A percentile compares a stretch with the other conserved stretches of the same genome.
These are phyloP conservation scores for Fusarium transvaalense DNA, from an alignment of 2,329 filamentous ascomycete species.

Conservation along the genomic window DNA sequence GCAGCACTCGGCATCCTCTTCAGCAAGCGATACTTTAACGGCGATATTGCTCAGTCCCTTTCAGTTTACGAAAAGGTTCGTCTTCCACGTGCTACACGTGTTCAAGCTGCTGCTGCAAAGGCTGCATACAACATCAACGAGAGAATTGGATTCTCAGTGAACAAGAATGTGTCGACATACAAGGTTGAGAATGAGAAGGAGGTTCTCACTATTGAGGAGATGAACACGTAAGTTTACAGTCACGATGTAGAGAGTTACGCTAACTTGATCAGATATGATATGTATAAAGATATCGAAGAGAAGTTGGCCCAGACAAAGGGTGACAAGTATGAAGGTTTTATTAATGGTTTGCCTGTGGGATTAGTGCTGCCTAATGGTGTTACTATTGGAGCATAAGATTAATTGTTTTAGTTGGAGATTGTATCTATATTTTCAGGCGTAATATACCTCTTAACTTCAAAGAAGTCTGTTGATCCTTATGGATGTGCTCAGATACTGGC, in stretches of 20 bases:
- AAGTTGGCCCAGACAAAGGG: conserved; percentile 55
- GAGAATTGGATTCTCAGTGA: conserved; percentile 73
- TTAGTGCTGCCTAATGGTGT: conserved; percentile 64
- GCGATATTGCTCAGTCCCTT: conserved; percentile 62
- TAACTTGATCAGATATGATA: conserved; percentile 61
- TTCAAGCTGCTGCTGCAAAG: conserved; percentile 69
- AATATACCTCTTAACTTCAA: too few species aligned
- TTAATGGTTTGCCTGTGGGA: conserved; percentile 61
- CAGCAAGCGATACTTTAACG: conserved; percentile 59
- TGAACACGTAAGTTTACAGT: conserved; percentile 67
- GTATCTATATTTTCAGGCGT: too few species aligned
- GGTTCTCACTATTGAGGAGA: conserved; percentile 76
- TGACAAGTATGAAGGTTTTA: conserved; percentile 55
- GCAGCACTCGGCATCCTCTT: conserved; percentile 74
- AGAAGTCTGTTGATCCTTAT: too few species aligned
- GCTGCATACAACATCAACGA: conserved; percentile 73
- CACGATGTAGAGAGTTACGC: neutral
- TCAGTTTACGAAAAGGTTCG: conserved; percentile 65
- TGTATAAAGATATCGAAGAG: conserved; percentile 68
- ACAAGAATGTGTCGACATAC: conserved; percentile 68
- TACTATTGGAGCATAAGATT: conserved; percentile 45
- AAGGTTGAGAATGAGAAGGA: conserved; percentile 71
- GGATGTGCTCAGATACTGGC: too few species aligned
- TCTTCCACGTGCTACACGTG: conserved; percentile 66
- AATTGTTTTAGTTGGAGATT: neutral